Percentiles rank a stretch among this genome's conserved stretches.
Conservation (phyloP, 2,329 filamentous ascomycete genomes). For the Phialocephala subalpina region DNA sequence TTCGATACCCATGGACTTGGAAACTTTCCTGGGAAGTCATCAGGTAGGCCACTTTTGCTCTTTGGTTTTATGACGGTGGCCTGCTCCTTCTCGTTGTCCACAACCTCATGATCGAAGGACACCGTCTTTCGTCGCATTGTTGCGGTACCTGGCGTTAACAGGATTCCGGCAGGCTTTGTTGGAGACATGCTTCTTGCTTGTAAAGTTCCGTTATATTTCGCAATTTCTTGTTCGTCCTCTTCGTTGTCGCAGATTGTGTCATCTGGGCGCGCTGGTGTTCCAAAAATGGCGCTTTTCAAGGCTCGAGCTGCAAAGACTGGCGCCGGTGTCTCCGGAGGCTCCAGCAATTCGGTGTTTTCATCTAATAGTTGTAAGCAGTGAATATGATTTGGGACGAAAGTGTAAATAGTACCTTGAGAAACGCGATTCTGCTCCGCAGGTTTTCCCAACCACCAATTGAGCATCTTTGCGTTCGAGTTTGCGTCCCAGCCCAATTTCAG, state of each 20-base stretch:
- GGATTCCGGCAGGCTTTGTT: constrained; percentile 56
- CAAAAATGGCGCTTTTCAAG: constrained; percentile 69
- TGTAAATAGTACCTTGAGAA: constrained; percentile 35
- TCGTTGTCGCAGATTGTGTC: constrained; percentile 42
- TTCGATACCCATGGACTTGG: constrained; percentile 39
- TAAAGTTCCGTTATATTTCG: constrained; percentile 35
- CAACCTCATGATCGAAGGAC: constrained; percentile 67
- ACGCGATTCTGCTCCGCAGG: constrained; percentile 34
- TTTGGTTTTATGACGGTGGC: constrained; percentile 20
- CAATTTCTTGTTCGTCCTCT: constrained; percentile 26
- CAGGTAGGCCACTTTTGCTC: constrained; percentile 40
- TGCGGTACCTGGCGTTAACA: constrained; percentile 70
- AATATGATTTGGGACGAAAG: not conserved
- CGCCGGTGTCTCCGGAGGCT: constrained; percentile 70
- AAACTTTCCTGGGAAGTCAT: constrained; percentile 44
- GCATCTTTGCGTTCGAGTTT: constrained; percentile 35
- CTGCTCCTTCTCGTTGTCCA: constrained; percentile 38
- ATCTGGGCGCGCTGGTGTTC: constrained; percentile 56
- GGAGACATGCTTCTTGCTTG: constrained; percentile 42
- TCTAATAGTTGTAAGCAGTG: constrained; percentile 29
- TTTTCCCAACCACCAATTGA: constrained; percentile 45
- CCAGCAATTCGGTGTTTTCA: constrained; percentile 40
- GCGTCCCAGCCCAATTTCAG: constrained; percentile 5
- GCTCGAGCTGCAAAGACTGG: constrained; percentile 73
- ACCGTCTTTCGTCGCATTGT: constrained; percentile 69